Evolutionary conservation across 2,329 filamentous ascomycete genomes (phyloP).

Genomic region (Apiospora kogelbergensis): DNA sequence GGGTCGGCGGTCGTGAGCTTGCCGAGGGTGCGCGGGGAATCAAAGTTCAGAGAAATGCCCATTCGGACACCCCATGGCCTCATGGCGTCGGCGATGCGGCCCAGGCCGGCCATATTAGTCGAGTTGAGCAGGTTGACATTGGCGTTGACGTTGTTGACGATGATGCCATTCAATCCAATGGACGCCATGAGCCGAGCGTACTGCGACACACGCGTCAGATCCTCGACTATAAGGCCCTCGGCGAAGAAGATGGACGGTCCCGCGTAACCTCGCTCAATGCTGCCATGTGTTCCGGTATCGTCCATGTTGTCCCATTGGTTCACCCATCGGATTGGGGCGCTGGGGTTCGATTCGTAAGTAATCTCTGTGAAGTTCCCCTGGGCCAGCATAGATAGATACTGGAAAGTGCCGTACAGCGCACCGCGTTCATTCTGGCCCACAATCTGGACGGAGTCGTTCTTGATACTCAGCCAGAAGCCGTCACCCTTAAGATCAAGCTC

Average conservation of each 20-base stretch:
- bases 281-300: constrained; percentile 35
- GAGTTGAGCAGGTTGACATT: constrained; percentile 56
- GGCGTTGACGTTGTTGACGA: constrained; percentile 74
- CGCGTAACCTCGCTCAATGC: constrained; percentile 67
- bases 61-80: constrained; percentile 67
- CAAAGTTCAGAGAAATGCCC: constrained; percentile 68
- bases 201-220: constrained; percentile 58
- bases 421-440: constrained; percentile 66
- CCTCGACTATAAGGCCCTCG: constrained; percentile 53
- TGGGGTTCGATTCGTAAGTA: constrained; percentile 51
- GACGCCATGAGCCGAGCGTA: constrained; percentile 69
- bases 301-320: constrained; percentile 76
- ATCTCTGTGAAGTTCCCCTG: constrained; percentile 44
- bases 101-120: constrained; percentile 60
- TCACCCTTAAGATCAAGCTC: constrained; percentile 46
- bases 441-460: constrained; percentile 50
- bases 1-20: constrained; percentile 62
- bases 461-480: constrained; percentile 60
- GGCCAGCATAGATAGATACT: constrained; percentile 63
- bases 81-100: constrained; percentile 62
- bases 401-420: constrained; percentile 67
- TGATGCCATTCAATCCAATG: constrained; percentile 63
- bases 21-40: constrained; percentile 57
- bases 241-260: constrained; percentile 69
- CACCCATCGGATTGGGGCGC: constrained; percentile 59